Base-by-base conservation (phyloP, 768 basidiomycete species). In the Clitopilus passeckerianus region DNA sequence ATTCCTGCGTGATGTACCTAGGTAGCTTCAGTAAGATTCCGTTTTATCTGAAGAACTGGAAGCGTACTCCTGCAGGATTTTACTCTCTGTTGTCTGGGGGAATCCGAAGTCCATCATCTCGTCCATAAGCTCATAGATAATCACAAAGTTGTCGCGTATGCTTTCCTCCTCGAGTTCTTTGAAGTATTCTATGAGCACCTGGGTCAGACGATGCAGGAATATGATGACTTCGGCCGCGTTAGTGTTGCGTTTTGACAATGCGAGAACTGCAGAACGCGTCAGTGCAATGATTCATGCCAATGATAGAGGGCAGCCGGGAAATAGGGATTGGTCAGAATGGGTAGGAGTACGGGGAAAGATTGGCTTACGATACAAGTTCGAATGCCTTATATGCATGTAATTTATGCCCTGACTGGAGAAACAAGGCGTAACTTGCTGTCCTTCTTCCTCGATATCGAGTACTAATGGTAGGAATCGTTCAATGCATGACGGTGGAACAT, bases 51-150 rank as follows among this genome's bases (percentile, higher is more conserved):
- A 30, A 7, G 27, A 30, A 30, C 27, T 30, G 27, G 27, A 7
- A 7, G 27, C 87, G 67, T 63, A 93, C 89, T 98, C 96, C 75
- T 98, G 96, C 56, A 98, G 75, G 66, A 98, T 99, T 81, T 99
- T 98, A 82, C 92, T 94, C 77, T 99, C 97, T 15, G 97, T 98
- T 43, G 96, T 99, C 73, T 98, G 97, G 0, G 97, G 96, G 71
- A 90, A 98, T 7, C 97, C 97, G 74, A 97, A 99, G 77, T 99
- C 97, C 95, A 98, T 98, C 93, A 98, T 98, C 79, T 99, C 97
- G 68, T 98, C 96, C 79, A 99, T 83, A 57, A 98, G 85, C 71
- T 98, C 96, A 73, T 97, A 99, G 55, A 99, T 97, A 70, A 99
- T 97, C 41, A 99, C 97, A 70, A 99, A 99, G 70, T 99, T 99